phyloP scores from a whole-genome alignment of 371 early-diverging fungal genomes.

The Gilbertella persicaria region DNA sequence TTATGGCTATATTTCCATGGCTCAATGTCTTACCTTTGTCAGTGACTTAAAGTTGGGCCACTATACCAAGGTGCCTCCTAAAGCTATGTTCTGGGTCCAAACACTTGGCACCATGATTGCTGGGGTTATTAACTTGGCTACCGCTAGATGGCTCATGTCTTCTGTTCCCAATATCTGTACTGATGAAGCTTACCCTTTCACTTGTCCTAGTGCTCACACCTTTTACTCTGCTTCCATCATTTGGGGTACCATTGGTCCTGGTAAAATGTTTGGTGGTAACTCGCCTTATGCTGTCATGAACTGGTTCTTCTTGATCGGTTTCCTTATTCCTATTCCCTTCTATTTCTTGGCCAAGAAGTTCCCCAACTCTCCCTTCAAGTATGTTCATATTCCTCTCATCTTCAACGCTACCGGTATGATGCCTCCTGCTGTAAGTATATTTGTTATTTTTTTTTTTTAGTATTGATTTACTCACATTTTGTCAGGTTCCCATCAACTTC shows the following conservation, averaged over 20 bases:
- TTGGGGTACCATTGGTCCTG: constrained; percentile 79
- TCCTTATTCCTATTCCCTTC: constrained; percentile 63
- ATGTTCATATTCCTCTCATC: constrained; percentile 66
- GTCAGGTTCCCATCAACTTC: constrained; percentile 46
- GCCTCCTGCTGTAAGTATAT: constrained; percentile 60
- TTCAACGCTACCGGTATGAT: constrained; percentile 69
- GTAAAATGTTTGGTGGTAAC: constrained; percentile 61
- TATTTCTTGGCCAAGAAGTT: constrained; percentile 47
- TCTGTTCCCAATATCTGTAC: constrained; percentile 62
- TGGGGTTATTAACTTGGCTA: constrained; percentile 61
- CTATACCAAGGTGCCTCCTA: constrained; percentile 71
- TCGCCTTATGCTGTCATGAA: constrained; percentile 57
- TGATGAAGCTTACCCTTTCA: constrained; percentile 45
- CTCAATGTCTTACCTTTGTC: constrained; percentile 62
- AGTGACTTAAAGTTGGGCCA: constrained; percentile 70
- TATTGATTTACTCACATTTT: not conserved
- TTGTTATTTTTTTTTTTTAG: not conserved
- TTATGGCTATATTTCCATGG: constrained; percentile 62
- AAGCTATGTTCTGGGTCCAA: constrained; percentile 70
- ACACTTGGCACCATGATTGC: constrained; percentile 58
- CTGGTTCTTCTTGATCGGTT: constrained; percentile 68
- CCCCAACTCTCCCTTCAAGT: constrained; percentile 57
- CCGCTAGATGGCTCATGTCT: constrained; percentile 66
- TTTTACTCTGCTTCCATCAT: constrained; percentile 70
- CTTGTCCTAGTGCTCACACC: constrained; percentile 66